phyloP scores from a whole-genome alignment of 306 rosid species.

The Glycine latifolia region DNA sequence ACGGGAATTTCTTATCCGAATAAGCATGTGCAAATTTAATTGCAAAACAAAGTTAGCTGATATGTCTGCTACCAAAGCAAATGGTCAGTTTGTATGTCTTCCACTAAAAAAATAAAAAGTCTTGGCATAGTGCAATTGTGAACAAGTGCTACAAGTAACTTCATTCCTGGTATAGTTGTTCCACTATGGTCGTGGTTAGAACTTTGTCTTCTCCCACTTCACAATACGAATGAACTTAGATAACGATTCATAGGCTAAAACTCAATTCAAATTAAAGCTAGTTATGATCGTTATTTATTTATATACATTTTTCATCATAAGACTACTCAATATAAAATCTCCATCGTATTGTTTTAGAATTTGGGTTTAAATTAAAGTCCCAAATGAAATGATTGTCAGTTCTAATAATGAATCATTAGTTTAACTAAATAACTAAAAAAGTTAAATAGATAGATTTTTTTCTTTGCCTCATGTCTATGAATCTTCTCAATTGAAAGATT shows the following conservation, averaged over 20 bases:
- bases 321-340: no score
- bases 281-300: no score
- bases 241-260: neutral
- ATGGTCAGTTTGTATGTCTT: neutral
- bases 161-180: neutral
- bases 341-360: no score
- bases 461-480: no score
- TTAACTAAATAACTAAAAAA: no score
- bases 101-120: neutral
- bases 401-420: no score
- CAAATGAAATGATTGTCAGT: no score
- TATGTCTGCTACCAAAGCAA: neutral
- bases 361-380: no score
- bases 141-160: constrained; percentile 40
- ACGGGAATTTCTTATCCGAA: constrained; percentile 7
- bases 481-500: no score
- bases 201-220: neutral
- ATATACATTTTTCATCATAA: no score
- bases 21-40: constrained; percentile 11
- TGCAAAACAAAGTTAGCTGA: neutral
- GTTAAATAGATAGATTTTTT: no score
- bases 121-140: neutral
- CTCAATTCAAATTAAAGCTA: no score
- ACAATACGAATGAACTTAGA: neutral
- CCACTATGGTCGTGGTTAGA: neutral